Conservation (phyloP, 2,329 filamentous ascomycete species). For the Sarocladium oryzae region DNA sequence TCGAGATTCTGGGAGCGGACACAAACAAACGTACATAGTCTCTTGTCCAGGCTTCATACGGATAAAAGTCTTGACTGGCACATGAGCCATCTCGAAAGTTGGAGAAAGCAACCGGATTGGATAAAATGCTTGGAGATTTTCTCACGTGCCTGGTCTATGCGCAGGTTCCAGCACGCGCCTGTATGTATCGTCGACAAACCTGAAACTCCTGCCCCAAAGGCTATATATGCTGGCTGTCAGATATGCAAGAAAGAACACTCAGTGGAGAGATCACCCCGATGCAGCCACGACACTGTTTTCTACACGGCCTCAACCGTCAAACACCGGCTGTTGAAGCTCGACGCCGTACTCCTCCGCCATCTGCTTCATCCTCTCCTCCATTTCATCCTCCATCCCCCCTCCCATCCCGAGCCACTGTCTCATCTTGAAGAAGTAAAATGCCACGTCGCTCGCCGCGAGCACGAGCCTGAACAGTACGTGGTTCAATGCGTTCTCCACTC, state of each 20-base stretch:
- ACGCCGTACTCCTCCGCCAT: conserved; percentile 90
- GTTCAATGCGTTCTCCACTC: conserved; percentile 62
- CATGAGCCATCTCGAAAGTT: too few relatives aligned
- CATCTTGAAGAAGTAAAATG: conserved; percentile 76
- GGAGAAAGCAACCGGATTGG: too few relatives aligned
- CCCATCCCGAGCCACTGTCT: conserved; percentile 71
- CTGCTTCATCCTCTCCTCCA: conserved; percentile 78
- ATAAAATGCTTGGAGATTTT: not conserved
- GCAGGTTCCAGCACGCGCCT: too few relatives aligned
- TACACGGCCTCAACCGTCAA: conserved; percentile 59
- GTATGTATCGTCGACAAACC: not conserved
- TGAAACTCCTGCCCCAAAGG: not conserved
- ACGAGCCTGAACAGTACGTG: conserved; percentile 81
- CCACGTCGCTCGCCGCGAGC: conserved; percentile 67
- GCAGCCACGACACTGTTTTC: not conserved
- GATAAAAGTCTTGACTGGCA: too few relatives aligned
- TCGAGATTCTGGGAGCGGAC: too few relatives aligned
- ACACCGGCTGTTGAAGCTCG: conserved; percentile 81
- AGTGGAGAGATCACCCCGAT: conserved; percentile 4
- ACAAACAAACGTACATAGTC: too few relatives aligned
- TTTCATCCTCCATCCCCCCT: conserved; percentile 87
- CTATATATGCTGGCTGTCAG: not conserved
- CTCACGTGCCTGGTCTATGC: not conserved
- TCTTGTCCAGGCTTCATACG: too few relatives aligned
- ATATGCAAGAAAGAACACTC: not conserved